Evolutionary conservation across 2,329 filamentous ascomycete species (phyloP).

Genomic region (Meredithiella fracta): DNA sequence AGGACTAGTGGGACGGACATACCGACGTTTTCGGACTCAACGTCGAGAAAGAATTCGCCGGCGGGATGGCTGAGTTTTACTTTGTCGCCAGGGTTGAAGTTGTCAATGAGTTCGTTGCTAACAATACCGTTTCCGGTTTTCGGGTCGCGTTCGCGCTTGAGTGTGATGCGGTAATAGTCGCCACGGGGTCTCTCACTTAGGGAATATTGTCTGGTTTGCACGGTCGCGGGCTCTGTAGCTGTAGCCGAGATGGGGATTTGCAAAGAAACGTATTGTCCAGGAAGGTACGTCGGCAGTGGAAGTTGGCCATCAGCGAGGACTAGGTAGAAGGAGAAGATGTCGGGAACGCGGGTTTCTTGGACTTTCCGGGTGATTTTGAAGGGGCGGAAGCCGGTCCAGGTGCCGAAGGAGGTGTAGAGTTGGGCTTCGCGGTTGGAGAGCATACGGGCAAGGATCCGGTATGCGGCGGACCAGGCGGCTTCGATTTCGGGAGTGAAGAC

Average conservation of each 20-base stretch:
- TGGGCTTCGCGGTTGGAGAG: conserved; percentile 49
- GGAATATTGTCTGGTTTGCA: conserved; percentile 61
- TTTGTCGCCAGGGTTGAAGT: conserved; percentile 32
- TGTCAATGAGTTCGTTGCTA: conserved; percentile 35
- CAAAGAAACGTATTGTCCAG: conserved; percentile 60
- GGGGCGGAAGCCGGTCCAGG: conserved; percentile 31
- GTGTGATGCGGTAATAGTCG: conserved; percentile 52
- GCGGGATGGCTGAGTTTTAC: conserved; percentile 39
- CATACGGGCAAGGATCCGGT: conserved; percentile 52
- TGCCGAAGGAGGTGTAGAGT: conserved; percentile 36
- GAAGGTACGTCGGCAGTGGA: conserved; percentile 42
- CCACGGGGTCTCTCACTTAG: conserved; percentile 41
- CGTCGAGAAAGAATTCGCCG: conserved; percentile 46
- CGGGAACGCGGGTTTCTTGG: conserved; percentile 33
- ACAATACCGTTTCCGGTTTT: conserved; percentile 30
- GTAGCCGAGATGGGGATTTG: conserved; percentile 44
- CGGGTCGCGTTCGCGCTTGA: conserved; percentile 45
- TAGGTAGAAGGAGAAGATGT: conserved; percentile 54
- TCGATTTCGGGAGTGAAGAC: conserved; percentile 50
- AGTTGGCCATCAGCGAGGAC: conserved; percentile 39
- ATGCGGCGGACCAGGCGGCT: conserved; percentile 57
- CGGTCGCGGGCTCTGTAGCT: conserved; percentile 27
- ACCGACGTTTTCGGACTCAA: conserved; percentile 23
- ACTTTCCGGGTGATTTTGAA: conserved; percentile 44
- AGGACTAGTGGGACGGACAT: conserved; percentile 41